Percentiles rank a stretch among this genome's conserved stretches.
phyloP scores from a whole-genome alignment of 2,329 filamentous ascomycete genomes.

The Cercospora citrullina region DNA sequence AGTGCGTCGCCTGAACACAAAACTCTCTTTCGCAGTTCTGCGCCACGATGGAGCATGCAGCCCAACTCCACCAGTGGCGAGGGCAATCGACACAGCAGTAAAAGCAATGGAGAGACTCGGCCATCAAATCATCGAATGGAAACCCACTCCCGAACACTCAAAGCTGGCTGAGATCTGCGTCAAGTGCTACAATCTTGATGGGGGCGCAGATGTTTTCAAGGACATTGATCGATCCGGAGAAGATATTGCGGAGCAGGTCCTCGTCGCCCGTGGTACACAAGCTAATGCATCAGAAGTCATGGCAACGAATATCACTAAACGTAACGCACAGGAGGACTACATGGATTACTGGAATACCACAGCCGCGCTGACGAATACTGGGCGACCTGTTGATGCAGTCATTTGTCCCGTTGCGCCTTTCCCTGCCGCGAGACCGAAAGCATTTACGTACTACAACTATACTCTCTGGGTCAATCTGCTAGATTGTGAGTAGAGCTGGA shows the following conservation, averaged over 20 bases:
- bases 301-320: conserved; percentile 54
- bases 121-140: conserved; percentile 61
- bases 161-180: conserved; percentile 40
- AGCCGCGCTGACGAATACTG: conserved; percentile 49
- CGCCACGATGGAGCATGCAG: conserved; percentile 53
- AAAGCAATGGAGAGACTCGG: conserved; percentile 54
- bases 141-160: conserved; percentile 52
- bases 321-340: conserved; percentile 59
- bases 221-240: conserved; percentile 59
- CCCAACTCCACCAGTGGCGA: conserved; percentile 58
- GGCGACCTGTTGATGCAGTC: conserved; percentile 54
- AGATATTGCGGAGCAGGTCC: conserved; percentile 48
- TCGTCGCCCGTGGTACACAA: conserved; percentile 42
- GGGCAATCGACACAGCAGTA: conserved; percentile 55
- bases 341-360: conserved; percentile 66
- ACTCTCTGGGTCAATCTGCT: conserved; percentile 53
- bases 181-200: conserved; percentile 50
- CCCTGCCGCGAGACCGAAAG: conserved; percentile 48
- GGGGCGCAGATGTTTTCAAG: conserved; percentile 52
- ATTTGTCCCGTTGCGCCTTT: conserved; percentile 55
- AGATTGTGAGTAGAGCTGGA: conserved; percentile 49
- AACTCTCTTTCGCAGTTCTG: conserved; percentile 58
- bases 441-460: conserved; percentile 52
- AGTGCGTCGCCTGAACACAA: conserved; percentile 26
- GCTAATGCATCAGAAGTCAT: conserved; percentile 48